Percentiles rank a stretch among this genome's conserved stretches.
Conservation (phyloP, 192 early-diverging fungal genomes). For the Radiomyces spectabilis region DNA sequence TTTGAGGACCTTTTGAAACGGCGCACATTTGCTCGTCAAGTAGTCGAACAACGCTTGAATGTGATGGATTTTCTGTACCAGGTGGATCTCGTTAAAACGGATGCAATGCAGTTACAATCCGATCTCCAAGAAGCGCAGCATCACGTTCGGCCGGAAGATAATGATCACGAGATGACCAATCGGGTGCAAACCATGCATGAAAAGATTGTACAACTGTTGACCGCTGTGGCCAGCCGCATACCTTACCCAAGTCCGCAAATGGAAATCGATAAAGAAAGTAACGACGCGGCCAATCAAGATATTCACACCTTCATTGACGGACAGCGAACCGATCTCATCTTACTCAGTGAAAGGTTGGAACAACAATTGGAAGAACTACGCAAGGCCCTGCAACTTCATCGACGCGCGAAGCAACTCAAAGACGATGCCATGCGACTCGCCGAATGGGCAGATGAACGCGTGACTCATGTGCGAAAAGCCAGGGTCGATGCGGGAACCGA, state of each 20-base stretch:
- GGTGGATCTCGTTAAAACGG: constrained; percentile 10
- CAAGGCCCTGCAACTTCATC: constrained; percentile 15
- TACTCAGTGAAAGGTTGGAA: constrained; percentile 24
- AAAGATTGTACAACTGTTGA: constrained; percentile 11
- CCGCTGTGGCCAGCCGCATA: constrained; percentile 13
- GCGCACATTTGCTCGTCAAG: constrained; percentile 23
- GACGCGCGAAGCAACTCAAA: constrained; percentile 4
- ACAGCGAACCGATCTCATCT: constrained; percentile 6
- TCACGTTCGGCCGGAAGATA: constrained; percentile 6
- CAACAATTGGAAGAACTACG: constrained; percentile 14
- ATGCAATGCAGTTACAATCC: constrained; percentile 12
- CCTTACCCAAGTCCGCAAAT: constrained; percentile 13
- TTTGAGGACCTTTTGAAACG: constrained; percentile 24
- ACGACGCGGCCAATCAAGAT: constrained; percentile 16
- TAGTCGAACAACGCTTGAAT: constrained; percentile 26
- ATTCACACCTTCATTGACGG: constrained; percentile 13
- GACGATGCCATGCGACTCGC: constrained; percentile 15
- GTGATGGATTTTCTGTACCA: constrained; percentile 28
- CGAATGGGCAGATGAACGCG: too few relatives aligned
- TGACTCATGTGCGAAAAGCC: too few relatives aligned
- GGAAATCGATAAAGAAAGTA: constrained; percentile 10
- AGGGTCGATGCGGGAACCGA: too few relatives aligned
- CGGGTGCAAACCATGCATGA: constrained; percentile 13
- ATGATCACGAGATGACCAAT: constrained; percentile 11
- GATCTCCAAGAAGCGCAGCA: constrained; percentile 12